Conservation (phyloP, 2,329 filamentous ascomycete species). For the Calonectria hawksworthii region DNA sequence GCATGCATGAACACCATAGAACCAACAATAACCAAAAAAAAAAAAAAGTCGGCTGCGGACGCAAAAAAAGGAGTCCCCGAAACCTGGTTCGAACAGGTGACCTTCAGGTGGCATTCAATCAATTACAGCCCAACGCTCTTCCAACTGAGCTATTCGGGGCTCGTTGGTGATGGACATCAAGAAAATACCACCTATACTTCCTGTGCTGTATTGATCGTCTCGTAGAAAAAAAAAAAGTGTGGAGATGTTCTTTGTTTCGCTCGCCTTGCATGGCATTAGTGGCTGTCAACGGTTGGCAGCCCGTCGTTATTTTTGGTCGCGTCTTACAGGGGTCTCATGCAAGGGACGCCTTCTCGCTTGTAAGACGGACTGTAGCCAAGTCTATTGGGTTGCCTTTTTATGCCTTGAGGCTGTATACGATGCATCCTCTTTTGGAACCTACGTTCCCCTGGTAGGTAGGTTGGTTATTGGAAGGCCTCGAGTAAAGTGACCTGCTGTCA, state of each 20-base stretch:
- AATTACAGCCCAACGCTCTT: slow-evolving; percentile 36
- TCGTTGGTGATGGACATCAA: accelerated
- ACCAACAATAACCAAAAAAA: neutral
- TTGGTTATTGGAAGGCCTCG: neutral
- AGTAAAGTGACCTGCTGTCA: neutral
- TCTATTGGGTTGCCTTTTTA: neutral
- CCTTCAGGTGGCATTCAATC: slow-evolving; percentile 30
- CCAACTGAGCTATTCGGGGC: slow-evolving; percentile 36
- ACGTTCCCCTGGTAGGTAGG: neutral
- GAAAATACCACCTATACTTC: neutral
- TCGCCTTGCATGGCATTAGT: neutral
- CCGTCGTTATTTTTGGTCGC: neutral
- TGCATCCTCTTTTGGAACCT: neutral
- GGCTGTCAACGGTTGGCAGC: neutral
- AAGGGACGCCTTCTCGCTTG: neutral
- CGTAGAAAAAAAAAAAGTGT: too few species aligned
- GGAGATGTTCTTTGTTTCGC: neutral
- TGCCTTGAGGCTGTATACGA: neutral
- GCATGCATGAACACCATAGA: neutral
- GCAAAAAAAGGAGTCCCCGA: slow-evolving; percentile 26
- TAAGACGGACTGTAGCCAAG: neutral
- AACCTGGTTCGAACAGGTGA: slow-evolving; percentile 37
- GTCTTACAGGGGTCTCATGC: neutral
- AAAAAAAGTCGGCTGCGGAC: neutral
- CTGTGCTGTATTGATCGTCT: too few species aligned